Percentiles rank a stretch among this genome's conserved stretches.
Conservation (phyloP, 108 stramenopile genomes). For the Aurantiochytrium sp. region DNA sequence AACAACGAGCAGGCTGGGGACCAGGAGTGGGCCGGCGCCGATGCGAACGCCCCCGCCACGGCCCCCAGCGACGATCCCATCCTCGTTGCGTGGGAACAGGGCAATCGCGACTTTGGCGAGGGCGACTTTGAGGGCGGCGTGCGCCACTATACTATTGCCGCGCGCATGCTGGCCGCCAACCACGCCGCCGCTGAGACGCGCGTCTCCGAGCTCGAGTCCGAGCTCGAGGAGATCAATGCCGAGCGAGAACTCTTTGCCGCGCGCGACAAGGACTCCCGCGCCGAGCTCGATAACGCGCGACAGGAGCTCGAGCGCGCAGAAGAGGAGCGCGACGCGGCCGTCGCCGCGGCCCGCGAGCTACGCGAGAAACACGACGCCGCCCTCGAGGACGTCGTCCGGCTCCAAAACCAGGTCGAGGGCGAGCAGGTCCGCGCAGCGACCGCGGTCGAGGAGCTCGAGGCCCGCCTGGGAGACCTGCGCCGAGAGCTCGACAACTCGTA, state of each 20-base stretch:
- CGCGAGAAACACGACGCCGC: neutral
- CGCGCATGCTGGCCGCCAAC: neutral
- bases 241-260: neutral
- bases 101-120: conserved; percentile 10
- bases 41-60: neutral
- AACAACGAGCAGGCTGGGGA: neutral
- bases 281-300: neutral
- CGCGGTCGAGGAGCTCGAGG: neutral
- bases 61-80: neutral
- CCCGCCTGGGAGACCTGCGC: neutral
- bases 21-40: neutral
- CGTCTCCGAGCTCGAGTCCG: neutral
- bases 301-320: neutral
- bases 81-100: conserved; percentile 19
- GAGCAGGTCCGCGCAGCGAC: neutral
- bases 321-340: neutral
- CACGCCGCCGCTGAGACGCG: conserved; percentile 3
- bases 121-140: neutral
- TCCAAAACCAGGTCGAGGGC: neutral
- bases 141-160: conserved; percentile 2
- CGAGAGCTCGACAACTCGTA: neutral
- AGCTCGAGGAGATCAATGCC: neutral
- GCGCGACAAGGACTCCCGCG: neutral
- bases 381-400: neutral
- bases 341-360: neutral